Conservation (phyloP, 2,329 filamentous ascomycete species). For the Fusarium sp. region DNA sequence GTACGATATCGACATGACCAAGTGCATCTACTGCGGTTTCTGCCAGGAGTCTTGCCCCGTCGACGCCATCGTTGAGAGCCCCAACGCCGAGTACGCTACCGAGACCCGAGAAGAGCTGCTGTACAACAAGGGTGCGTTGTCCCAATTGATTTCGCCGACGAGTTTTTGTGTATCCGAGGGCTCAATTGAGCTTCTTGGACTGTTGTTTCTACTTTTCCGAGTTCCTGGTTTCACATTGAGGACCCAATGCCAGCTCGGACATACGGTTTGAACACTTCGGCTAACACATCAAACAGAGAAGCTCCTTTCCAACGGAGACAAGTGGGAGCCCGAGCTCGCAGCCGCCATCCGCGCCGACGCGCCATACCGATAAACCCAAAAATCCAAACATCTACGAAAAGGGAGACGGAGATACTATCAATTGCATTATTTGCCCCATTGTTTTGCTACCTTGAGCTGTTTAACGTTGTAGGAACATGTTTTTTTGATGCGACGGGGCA, state of each 20-base stretch:
- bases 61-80: conserved; percentile 82
- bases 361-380: conserved; percentile 78
- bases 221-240: background rate
- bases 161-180: background rate
- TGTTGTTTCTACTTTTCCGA: background rate
- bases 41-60: conserved; percentile 99
- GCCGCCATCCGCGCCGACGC: conserved; percentile 93
- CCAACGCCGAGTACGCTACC: conserved; percentile 73
- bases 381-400: conserved; percentile 26
- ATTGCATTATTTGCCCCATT: conserved; percentile 27
- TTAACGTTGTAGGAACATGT: conserved; percentile 36
- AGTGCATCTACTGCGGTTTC: conserved; percentile 99
- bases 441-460: conserved; percentile 17
- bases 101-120: conserved; percentile 89
- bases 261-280: conserved; percentile 17
- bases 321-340: conserved; percentile 98
- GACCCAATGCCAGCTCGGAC: background rate
- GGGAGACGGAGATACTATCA: conserved; percentile 17
- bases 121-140: conserved; percentile 84
- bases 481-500: conserved; percentile 25
- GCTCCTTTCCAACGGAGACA: conserved; percentile 88
- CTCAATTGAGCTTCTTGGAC: background rate
- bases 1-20: conserved; percentile 99
- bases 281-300: conserved; percentile 69
- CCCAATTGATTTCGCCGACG: background rate